Base-by-base conservation (phyloP, 2,329 filamentous ascomycete species). In the Myriangium duriaei region DNA sequence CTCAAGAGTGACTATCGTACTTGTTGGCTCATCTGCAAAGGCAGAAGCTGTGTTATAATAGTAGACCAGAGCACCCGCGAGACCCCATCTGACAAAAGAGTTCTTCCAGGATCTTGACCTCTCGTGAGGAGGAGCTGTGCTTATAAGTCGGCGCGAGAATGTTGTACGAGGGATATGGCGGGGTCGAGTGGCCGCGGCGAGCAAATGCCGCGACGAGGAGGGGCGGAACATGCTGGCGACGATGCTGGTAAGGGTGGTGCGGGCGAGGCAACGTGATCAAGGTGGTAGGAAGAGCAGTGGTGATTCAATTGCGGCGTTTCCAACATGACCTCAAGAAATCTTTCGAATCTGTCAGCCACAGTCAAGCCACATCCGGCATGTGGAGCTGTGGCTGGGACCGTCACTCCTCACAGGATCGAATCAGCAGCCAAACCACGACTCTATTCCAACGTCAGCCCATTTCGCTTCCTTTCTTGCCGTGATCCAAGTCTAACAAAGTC, bases 31-130 rank as follows among this genome's bases (percentile, higher is more conserved):
- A 51, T 95, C 84, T 11, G 86, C 82, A 59, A 96, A 96, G 14
- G 85, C 68, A 38, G 77, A 73, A 53, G 80, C 88, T 5, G 86
- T 95, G 66, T 86, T 93, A 61, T 96, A 98, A 62, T 83, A 95
- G 65, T 96, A 98, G 34, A 96, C 64, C 32, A 79, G 76, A 13
- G 72, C 84, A 42, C 67, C 69, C 0, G 84, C 87, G 40, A 91
- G 56, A 47, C 76, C 83, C 74, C 85, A 80, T 65, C 88, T 73
- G 51, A 74, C 57, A 3, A 69, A 70, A 36, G 76, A 69, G 58
- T 76, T 80, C 71, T 87, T 93, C 82, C 84, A 94, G 56, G 77
- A 81, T 57, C 84, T 68, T 51, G 75, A 75, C 63, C 76, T 82
- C 53, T 74, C 65, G 47, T 74, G 68, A 3, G 79, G 65, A 39